A percentile compares a stretch with the other conserved stretches of the same genome.
These are phyloP conservation scores for Thalassiosira hispida DNA, from an alignment of 352 stramenopile species.

Conservation along the genomic window DNA sequence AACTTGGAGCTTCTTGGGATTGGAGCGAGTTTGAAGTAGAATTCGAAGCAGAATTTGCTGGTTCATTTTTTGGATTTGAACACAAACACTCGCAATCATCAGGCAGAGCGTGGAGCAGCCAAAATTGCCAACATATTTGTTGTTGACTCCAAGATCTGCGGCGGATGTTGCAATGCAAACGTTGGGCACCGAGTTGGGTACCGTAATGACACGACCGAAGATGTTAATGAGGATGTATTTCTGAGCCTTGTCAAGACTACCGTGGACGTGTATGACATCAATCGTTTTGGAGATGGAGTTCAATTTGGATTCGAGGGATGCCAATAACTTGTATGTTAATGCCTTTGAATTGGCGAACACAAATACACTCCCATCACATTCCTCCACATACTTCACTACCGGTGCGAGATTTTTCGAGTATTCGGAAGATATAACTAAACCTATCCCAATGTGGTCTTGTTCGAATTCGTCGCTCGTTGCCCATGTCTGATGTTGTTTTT, in stretches of 20 bases:
- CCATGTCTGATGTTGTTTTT: neutral
- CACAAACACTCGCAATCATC: too few relatives aligned
- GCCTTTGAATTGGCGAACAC: neutral
- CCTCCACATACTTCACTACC: neutral
- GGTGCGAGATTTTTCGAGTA: neutral
- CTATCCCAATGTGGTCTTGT: neutral
- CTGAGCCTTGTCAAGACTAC: neutral
- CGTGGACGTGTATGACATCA: constrained; percentile 1
- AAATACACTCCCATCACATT: neutral
- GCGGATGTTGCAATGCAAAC: neutral
- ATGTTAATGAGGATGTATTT: constrained; percentile 10
- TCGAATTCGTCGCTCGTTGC: neutral
- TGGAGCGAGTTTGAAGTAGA: too few relatives aligned
- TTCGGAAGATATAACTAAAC: neutral
- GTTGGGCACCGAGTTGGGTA: neutral
- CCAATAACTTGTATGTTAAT: neutral
- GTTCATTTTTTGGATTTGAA: too few relatives aligned
- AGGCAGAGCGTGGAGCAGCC: too few relatives aligned
- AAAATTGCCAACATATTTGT: too few relatives aligned
- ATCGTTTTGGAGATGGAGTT: neutral
- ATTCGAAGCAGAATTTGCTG: too few relatives aligned
- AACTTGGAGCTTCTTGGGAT: too few relatives aligned
- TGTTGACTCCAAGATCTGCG: neutral
- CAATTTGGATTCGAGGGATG: neutral
- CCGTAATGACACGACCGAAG: neutral